A percentile compares a stretch with the other conserved stretches of the same genome.
Evolutionary conservation across 345 rosid species (phyloP).

Genomic region (Hypericum perforatum): DNA sequence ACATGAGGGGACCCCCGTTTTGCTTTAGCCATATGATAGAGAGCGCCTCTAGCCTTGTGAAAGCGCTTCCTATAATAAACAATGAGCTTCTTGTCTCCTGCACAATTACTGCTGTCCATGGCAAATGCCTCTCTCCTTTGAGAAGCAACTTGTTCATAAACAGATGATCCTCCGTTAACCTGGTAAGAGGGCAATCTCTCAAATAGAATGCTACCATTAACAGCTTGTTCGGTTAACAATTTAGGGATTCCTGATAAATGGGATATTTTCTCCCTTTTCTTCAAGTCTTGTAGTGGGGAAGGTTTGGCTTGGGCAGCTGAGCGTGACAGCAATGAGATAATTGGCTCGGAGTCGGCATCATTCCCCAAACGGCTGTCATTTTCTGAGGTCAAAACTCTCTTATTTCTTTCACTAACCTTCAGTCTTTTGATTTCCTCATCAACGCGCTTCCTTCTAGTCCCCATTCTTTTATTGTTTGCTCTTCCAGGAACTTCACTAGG

Average conservation of each 20-base stretch:
- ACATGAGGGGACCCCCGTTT: constrained; percentile 11
- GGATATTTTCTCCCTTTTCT: constrained; percentile 39
- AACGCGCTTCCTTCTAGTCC: constrained; percentile 24
- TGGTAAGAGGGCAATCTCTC: constrained; percentile 21
- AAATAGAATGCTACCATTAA: constrained; percentile 18
- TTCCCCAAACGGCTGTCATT: constrained; percentile 44
- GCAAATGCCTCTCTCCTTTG: constrained; percentile 26
- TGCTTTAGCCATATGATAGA: constrained; percentile 10
- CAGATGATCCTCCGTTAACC: constrained; percentile 17
- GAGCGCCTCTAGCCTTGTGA: constrained; percentile 29
- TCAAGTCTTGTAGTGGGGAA: constrained; percentile 35
- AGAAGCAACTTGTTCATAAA: constrained; percentile 22
- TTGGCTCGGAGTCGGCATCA: constrained; percentile 76
- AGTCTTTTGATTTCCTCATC: constrained; percentile 25
- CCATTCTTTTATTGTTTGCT: constrained; percentile 31
- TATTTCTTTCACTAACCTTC: constrained; percentile 30
- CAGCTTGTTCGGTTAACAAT: constrained; percentile 18
- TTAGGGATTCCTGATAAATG: constrained; percentile 11
- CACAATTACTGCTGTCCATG: constrained; percentile 23
- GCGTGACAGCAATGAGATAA: constrained; percentile 83
- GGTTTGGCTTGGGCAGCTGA: constrained; percentile 48
- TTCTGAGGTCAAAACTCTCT: constrained; percentile 27
- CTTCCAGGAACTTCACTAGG: constrained; percentile 71
- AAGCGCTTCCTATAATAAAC: constrained; percentile 76
- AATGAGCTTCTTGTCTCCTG: constrained; percentile 33